Percentiles rank a stretch among this genome's conserved stretches.
phyloP scores from a whole-genome alignment of 2,329 filamentous ascomycete genomes.

The Fusarium sp. region DNA sequence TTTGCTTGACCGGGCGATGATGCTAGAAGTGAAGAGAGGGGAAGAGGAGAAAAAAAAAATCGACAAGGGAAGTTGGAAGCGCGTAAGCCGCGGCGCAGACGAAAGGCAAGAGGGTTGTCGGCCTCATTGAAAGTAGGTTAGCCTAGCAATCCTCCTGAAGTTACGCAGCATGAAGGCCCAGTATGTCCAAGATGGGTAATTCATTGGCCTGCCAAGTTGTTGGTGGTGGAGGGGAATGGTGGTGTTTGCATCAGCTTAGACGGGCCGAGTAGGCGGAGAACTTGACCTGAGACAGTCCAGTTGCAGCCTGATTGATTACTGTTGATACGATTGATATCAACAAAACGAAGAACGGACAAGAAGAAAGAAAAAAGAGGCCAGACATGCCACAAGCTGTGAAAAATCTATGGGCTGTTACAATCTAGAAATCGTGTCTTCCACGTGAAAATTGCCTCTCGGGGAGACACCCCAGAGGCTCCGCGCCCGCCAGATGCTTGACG shows the following conservation, averaged over 20 bases:
- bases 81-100: conserved; percentile 32
- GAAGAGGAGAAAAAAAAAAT: not conserved
- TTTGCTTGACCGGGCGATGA: not conserved
- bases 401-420: not conserved
- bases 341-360: not conserved
- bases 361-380: not conserved
- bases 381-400: not conserved
- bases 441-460: not conserved
- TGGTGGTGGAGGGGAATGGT: not conserved
- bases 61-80: conserved; percentile 23
- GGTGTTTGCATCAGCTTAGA: not conserved
- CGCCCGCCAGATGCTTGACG: conserved; percentile 1
- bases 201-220: not conserved
- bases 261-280: not conserved
- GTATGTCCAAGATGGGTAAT: not conserved
- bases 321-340: not conserved
- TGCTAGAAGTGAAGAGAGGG: not conserved
- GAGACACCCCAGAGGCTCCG: conserved; percentile 2
- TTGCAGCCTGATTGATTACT: not conserved
- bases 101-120: not conserved
- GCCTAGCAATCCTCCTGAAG: not conserved
- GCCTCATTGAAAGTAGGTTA: not conserved
- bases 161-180: not conserved
- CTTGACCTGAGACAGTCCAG: not conserved
- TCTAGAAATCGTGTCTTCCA: not conserved